Base-by-base conservation (phyloP, 768 basidiomycete genomes). In the Lanmaoa pseudosensibilis region DNA sequence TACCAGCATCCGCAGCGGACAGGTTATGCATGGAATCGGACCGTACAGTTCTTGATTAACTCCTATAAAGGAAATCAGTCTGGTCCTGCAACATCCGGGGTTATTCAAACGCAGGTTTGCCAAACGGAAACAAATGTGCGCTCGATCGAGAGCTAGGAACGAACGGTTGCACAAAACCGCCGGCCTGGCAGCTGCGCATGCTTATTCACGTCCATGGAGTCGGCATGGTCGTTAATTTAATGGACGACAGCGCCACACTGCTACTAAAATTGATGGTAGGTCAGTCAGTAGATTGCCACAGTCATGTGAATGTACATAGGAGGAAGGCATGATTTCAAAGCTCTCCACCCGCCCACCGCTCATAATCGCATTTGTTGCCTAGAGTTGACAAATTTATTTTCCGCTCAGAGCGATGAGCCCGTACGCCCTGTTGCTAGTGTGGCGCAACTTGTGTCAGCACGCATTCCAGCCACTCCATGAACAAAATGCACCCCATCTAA, bases 11-110 rank as follows among this genome's bases (percentile, higher is more conserved):
- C 36, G 89, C 89, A 47, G 90, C 87, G 51, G 83, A 83, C 6
- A 92, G 78, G 51, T 90, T 82, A 19, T 92, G 78, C 74, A 86
- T 80, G 0, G 90, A 93, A 72, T 92, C 92, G 16, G 90, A 87
- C 39, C 86, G 83, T 16, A 94, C 86, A 23, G 54, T 90, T 80
- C 68, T 27, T 90, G 86, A 59, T 87, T 71, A 36, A 86, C 82
- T 86, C 88, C 68, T 46, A 41, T n/a, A 56, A 12, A 30, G 51
- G 5, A 27, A 32, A 39, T 34, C 27, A 63, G 9, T 25, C 5
- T 4, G 49, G 13, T n/a, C 40, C 21, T 13, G 13, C 21, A 37
- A 55, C 33, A 52, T 53, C 52, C 54, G 47, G 37, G 32, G 9
- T 33, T 19, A 47, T 54, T 16, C 21, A 23, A 15, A 73, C 83